Evolutionary conservation across 768 basidiomycete species (phyloP).

Genomic region (Phanerodontia chrysosporium): DNA sequence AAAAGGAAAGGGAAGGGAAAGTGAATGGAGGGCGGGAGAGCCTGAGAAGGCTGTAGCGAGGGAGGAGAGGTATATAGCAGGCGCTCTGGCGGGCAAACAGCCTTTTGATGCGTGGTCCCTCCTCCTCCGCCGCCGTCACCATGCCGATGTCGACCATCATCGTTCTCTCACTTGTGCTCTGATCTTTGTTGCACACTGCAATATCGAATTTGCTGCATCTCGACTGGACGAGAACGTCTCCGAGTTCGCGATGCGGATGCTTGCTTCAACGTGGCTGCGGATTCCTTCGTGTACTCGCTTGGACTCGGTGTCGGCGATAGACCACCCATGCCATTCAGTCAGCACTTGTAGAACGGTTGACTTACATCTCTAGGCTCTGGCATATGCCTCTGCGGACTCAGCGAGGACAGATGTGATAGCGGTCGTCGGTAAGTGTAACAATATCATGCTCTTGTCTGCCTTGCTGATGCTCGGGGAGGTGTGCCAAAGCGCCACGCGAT

Average conservation of each 20-base stretch:
- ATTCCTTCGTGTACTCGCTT: not conserved
- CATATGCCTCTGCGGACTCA: too few species aligned
- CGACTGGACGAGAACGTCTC: conserved; percentile 4
- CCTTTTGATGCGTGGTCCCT: conserved; percentile 7
- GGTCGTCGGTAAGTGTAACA: not conserved
- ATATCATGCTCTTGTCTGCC: not conserved
- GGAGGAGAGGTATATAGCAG: conserved; percentile 9
- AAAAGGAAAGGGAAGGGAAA: conserved; percentile 21
- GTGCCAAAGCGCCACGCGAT: too few species aligned
- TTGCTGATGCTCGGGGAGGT: too few species aligned
- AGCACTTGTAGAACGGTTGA: too few species aligned
- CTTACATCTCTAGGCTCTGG: too few species aligned
- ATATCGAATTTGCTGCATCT: not conserved
- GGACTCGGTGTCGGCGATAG: too few species aligned
- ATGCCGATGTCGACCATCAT: conserved; percentile 14
- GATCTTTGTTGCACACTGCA: conserved; percentile 1
- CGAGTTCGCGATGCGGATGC: not conserved
- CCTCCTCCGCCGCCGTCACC: conserved; percentile 15
- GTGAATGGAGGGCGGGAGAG: conserved; percentile 9
- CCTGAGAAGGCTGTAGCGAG: conserved; percentile 7
- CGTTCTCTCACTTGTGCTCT: not conserved
- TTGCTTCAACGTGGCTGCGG: not conserved
- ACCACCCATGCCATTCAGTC: too few species aligned
- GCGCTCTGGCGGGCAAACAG: not conserved
- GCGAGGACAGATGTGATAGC: not conserved